phyloP scores from a whole-genome alignment of 208 protist species.

The Angomonas ambiguus region DNA sequence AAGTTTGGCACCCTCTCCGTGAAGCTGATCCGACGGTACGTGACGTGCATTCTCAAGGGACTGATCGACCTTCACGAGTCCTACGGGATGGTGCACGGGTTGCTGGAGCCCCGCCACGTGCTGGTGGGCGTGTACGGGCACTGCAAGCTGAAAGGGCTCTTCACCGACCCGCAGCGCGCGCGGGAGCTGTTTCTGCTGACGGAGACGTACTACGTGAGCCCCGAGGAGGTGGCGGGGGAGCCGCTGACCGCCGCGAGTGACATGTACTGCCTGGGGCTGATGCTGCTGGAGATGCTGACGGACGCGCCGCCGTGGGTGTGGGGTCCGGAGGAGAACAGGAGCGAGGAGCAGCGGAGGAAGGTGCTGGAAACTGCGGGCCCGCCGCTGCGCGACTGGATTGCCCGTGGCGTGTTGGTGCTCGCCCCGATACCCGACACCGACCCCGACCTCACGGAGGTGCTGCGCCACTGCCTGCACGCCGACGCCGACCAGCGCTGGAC shows the following conservation, averaged over 20 bases:
- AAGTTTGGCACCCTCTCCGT: conserved; percentile 22
- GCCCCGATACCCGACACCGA: neutral
- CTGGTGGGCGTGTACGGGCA: conserved; percentile 47
- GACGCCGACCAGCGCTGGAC: neutral
- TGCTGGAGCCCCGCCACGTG: conserved; percentile 55
- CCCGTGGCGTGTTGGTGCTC: neutral
- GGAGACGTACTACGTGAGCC: conserved; percentile 54
- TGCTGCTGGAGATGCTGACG: conserved; percentile 41
- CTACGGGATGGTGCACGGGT: conserved; percentile 48
- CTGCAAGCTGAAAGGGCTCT: conserved; percentile 63
- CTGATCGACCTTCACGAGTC: conserved; percentile 50
- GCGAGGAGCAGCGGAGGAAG: conserved; percentile 12
- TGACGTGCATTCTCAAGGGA: conserved; percentile 33
- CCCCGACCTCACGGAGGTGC: neutral
- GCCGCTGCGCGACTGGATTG: conserved; percentile 8
- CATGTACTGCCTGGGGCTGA: conserved; percentile 56
- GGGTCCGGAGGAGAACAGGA: conserved; percentile 13
- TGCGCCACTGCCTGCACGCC: neutral
- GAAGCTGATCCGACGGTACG: conserved; percentile 29
- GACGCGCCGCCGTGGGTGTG: conserved; percentile 27
- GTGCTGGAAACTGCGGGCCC: conserved; percentile 16
- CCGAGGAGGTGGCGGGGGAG: conserved; percentile 42
- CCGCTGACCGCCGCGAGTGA: conserved; percentile 43
- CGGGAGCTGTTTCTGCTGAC: conserved; percentile 19
- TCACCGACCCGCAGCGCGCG: conserved; percentile 7